Percentiles rank a stretch among this genome's conserved stretches.
Conservation (phyloP, 73 alveolate species). For the Stentor roeselii region DNA sequence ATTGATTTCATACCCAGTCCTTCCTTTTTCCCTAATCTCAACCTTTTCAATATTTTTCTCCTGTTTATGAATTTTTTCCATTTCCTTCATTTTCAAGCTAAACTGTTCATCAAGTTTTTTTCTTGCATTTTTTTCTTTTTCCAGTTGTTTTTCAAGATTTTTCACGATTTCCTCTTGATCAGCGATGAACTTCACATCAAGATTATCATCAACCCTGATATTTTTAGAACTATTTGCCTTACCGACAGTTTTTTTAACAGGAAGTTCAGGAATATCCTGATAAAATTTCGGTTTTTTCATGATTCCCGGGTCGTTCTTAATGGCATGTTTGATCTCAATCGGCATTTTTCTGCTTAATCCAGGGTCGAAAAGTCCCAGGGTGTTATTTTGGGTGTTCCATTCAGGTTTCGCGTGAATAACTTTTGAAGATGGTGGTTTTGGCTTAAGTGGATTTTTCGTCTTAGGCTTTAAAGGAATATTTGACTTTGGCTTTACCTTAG, state of each 20-base stretch:
- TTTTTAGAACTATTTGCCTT: not conserved
- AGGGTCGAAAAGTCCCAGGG: slow-evolving; percentile 7
- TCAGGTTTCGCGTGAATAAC: not conserved
- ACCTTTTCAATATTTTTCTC: not conserved
- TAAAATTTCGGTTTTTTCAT: not conserved
- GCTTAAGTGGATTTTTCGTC: not conserved
- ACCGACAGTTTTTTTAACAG: not conserved
- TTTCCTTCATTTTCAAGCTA: not conserved
- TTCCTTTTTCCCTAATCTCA: too few relatives aligned
- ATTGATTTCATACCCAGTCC: not conserved
- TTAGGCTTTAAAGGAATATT: not conserved
- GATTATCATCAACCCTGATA: not conserved
- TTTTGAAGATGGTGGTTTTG: not conserved
- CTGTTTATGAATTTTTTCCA: not conserved
- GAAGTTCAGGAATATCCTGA: not conserved
- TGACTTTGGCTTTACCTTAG: not conserved
- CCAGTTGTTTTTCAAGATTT: not conserved
- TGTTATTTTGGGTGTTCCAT: not conserved
- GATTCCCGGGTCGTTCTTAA: not conserved
- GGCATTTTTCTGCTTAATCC: not conserved
- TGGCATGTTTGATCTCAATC: slow-evolving; percentile 14
- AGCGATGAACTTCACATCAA: not conserved
- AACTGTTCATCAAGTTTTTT: slow-evolving; percentile 12
- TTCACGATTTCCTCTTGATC: not conserved
- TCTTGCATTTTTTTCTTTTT: slow-evolving; percentile 26